Evolutionary conservation across 2,329 filamentous ascomycete species (phyloP), one percentile per base, ranked within the genome.

Genomic region (Nigrospora osmanthi): DNA sequence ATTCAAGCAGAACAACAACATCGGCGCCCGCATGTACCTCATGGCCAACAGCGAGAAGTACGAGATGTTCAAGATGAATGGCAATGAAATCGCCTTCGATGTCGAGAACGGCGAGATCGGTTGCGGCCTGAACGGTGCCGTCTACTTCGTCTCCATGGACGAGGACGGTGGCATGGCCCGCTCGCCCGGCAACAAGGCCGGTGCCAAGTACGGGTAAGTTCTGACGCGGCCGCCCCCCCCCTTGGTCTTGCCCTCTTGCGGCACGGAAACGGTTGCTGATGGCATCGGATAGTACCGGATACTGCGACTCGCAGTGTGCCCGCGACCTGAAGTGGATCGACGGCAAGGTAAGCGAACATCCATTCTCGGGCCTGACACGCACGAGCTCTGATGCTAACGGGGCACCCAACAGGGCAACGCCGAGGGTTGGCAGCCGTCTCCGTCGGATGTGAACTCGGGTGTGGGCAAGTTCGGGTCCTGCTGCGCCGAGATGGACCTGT

Each of bases 11-110:
- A 65, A 69, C 52, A 61, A 64, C 55, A 64, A 64, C 42, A 45
- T 63, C 35, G 59, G 59, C 13, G 54, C 72, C 14, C 69, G 78
- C 49, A 57, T 78, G 36, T 81, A 79, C 57, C 66, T 81, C 45
- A 68, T 81, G 62, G 67, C 68, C 49, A 64, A 69, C 45, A 71
- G 75, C 41, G 66, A 63, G 46, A 70, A 68, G 39, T 81, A 81
- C 57, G 59, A 79, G 59, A 67, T 72, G 51, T 73, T 81, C 62
- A 68, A 76, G 47, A 63, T 80, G 45, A 67, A 73, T 47, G 75
- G 75, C 60, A 67, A 76, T 54, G 79, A 83, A 56, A 74, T 83
- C 59, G 75, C 74, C 30, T 81, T 83, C 48, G 78, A 81, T 42
- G 77, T 82, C 13, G 79, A 83, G 56, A 71, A 80, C 36, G 78